Base-by-base conservation (phyloP, 2,329 filamentous ascomycete genomes). In the Exophiala xenobiotica region DNA sequence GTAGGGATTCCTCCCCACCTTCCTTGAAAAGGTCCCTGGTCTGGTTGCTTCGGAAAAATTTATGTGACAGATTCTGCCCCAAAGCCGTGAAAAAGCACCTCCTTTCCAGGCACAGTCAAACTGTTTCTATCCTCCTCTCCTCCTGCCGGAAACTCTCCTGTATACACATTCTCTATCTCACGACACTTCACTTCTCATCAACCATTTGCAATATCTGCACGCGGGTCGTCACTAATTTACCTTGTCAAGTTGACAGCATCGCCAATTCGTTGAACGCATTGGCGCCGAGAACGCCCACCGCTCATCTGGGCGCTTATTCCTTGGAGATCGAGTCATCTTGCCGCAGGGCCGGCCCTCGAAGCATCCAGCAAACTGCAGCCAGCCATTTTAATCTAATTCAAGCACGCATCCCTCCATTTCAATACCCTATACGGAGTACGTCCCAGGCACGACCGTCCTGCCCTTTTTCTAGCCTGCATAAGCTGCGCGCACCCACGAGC, bases 271-370 rank as follows among this genome's bases (percentile, higher is more conserved):
- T 42, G 55, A n/a, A 58, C 47, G 48, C 49, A 45, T 57, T 60
- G 56, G 56, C 56, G 53, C 53, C 53, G 37, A 58, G 50, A 31
- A 52, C 48, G 18, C 42, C 49, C 22, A 46, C 45, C 47, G 47
- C 35, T 22, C 35, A 23, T 26, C 24, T 43, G 48, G 55, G 58
- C 58, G 58, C 58, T 61, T 61, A 61, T 57, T 59, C 54, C 58
- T 53, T 59, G 58, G 49, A 42, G 42, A 42, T 55, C 46, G 41
- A 53, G 33, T n/a, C n/a, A 39, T 35, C 45, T 27, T 43, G 49
- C 55, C 51, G 49, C 55, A 53, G 55, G 52, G 55, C 55, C 55
- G 55, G 46, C 52, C 52, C 55, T 54, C 52, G 49, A 42, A 47
- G 51, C 52, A 37, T 49, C 37, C 23, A 43, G 42, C 50, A 40